Percentiles rank a stretch among this genome's conserved stretches.
phyloP scores from a whole-genome alignment of 148 eudicot species.

The Limonium bicolor region DNA sequence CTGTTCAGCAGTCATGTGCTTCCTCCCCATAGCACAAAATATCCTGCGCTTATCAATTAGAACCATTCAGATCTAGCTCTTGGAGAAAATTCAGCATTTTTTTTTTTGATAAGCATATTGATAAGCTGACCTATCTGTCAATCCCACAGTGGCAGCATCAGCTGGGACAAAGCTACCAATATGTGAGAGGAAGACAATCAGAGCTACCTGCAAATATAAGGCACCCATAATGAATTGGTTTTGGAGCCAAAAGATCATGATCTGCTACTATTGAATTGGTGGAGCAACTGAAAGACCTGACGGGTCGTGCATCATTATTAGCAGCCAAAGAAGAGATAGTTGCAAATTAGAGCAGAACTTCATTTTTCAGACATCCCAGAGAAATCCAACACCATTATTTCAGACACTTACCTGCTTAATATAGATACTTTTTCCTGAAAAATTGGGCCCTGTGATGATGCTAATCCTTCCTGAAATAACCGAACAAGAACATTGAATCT shows the following conservation, averaged over 20 bases:
- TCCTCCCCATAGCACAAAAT: constrained; percentile 94
- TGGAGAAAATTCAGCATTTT: no score
- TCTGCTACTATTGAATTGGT: no score
- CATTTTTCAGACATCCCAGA: no score
- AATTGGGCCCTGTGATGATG: constrained; percentile 94
- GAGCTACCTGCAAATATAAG: constrained; percentile 62
- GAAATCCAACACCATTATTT: no score
- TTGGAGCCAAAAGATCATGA: no score
- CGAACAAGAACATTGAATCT: constrained; percentile 2
- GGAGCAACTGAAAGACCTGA: no score
- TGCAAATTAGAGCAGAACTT: no score
- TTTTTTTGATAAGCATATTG: no score
- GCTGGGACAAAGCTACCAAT: constrained; percentile 98
- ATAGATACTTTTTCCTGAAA: constrained; percentile 96
- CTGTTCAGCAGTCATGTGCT: constrained; percentile 81
- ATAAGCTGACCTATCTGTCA: constrained; percentile 85
- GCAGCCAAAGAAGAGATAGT: no score
- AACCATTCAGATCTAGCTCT: no score
- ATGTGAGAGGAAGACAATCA: constrained; percentile 95
- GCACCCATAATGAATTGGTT: no score
- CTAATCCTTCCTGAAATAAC: constrained; percentile 65
- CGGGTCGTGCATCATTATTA: no score
- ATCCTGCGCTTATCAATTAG: constrained; percentile 33
- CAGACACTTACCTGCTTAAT: constrained; percentile 65
- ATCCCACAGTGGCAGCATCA: constrained; percentile 89